These are phyloP conservation scores for Verticillium tricorpus DNA, from an alignment of 2,329 filamentous ascomycete genomes.

Conservation along the genomic window DNA sequence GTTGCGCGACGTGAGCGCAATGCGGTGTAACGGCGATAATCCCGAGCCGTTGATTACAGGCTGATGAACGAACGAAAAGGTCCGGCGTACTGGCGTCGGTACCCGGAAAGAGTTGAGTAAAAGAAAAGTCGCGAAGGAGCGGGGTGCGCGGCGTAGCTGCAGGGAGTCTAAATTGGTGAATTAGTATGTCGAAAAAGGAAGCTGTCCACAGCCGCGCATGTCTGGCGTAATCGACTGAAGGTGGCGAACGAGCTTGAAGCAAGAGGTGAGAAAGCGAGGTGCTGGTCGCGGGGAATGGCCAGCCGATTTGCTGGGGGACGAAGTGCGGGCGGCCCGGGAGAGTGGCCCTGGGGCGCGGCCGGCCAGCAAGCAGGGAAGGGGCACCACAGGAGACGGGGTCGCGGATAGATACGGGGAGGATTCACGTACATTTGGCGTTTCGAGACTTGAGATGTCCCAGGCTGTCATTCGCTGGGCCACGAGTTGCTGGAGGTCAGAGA, in stretches of 20 bases:
- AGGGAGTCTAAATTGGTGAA: background rate
- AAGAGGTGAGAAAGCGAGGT: background rate
- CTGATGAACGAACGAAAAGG: constrained; percentile 10
- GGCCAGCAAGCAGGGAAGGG: background rate
- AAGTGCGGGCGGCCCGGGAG: background rate
- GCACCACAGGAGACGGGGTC: background rate
- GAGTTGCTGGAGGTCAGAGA: background rate
- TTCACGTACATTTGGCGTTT: constrained; percentile 40
- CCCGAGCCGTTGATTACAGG: constrained; percentile 10
- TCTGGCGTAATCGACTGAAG: background rate
- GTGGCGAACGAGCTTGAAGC: background rate
- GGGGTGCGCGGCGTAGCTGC: background rate
- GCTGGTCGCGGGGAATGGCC: background rate
- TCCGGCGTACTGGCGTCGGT: background rate
- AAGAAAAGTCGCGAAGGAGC: background rate
- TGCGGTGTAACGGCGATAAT: constrained; percentile 7
- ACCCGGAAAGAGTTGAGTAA: background rate
- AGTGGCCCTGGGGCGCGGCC: background rate
- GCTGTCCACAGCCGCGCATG: background rate
- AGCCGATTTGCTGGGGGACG: background rate
- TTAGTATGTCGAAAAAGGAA: background rate
- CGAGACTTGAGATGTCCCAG: constrained; percentile 22
- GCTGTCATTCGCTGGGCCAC: background rate
- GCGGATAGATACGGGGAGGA: constrained; percentile 2
- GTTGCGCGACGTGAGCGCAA: constrained; percentile 10